Evolutionary conservation across 208 protist species (phyloP), one percentile per base, ranked within the genome.

Genomic region (Wallacemonas sp.): DNA sequence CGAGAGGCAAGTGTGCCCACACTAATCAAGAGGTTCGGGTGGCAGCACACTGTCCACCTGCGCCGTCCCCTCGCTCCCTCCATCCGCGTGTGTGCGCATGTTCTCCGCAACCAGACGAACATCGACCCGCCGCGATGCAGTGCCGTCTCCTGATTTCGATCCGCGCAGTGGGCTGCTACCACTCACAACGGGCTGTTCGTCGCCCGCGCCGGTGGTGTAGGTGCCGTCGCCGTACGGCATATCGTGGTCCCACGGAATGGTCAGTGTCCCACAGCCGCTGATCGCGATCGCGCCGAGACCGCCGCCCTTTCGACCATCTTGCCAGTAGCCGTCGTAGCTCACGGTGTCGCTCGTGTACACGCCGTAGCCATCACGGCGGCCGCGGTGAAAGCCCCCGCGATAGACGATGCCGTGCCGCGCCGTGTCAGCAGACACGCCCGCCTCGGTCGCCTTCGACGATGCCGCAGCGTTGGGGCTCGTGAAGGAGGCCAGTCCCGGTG

Each of bases 281-380:
- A 68, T 76, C 41, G 66, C 70, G 32, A 93, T 49, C 54, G 72
- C 65, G 54, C 94, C 94, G 12, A 27, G n/a, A 11, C 68, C 55
- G 16, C 94, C 94, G 21, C 93, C 64, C 46, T 89, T 94, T 64
- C 76, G 68, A 39, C 90, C 89, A 27, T 81, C 39, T 17, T 68
- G 23, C 86, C 90, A 97, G 23, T 83, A 66, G 14, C 94, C 94
- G 14, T 52, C 27, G 76, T 97, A 97, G n/a, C 65, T 54, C 6
- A 81, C 71, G 0, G 81, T 69, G 1, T 70, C 55, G 30, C 75
- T 85, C 12, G 2, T 9, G 69, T 90, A 93, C 43, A 78, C 71
- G 6, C 90, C 93, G 26, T 70, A 60, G 41, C 93, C 93, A 54
- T 84, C 68, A 6, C 81, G 87, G 60, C 87, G 78, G 9, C 88